phyloP scores from a whole-genome alignment of 331 rosid species.

The Prunus yedoensis region DNA sequence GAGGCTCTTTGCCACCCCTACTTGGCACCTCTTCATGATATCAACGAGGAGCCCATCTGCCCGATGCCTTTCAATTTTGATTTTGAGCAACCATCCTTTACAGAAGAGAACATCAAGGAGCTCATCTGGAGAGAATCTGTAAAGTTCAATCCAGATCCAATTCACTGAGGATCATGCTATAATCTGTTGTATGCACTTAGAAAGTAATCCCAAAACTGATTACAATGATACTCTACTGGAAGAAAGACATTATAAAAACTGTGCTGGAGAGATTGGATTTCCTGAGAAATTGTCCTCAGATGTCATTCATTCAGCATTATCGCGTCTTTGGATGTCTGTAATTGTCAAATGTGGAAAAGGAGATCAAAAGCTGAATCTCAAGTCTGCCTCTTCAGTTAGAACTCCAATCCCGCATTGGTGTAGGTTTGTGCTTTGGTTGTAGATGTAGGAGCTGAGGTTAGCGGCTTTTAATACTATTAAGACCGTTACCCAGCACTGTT shows the following conservation, averaged over 20 bases:
- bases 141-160: conserved; percentile 70
- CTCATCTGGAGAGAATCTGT: conserved; percentile 91
- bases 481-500: neutral
- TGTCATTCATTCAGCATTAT: conserved; percentile 21
- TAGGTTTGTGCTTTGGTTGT: conserved; percentile 15
- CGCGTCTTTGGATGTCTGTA: conserved; percentile 36
- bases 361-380: conserved; percentile 25
- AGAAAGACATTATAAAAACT: conserved; percentile 14
- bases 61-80: conserved; percentile 72
- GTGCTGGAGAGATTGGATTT: conserved; percentile 22
- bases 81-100: conserved; percentile 84
- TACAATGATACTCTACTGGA: conserved; percentile 20
- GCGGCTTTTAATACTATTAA: neutral
- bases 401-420: conserved; percentile 23
- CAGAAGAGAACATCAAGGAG: conserved; percentile 91
- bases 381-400: neutral
- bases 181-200: conserved; percentile 31
- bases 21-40: conserved; percentile 90
- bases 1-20: conserved; percentile 88
- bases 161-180: conserved; percentile 44
- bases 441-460: conserved; percentile 18
- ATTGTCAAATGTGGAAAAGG: conserved; percentile 17
- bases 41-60: conserved; percentile 87
- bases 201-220: conserved; percentile 26
- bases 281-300: conserved; percentile 31